phyloP scores from a whole-genome alignment of 208 protist species.

The Wallacemonas sp. region DNA sequence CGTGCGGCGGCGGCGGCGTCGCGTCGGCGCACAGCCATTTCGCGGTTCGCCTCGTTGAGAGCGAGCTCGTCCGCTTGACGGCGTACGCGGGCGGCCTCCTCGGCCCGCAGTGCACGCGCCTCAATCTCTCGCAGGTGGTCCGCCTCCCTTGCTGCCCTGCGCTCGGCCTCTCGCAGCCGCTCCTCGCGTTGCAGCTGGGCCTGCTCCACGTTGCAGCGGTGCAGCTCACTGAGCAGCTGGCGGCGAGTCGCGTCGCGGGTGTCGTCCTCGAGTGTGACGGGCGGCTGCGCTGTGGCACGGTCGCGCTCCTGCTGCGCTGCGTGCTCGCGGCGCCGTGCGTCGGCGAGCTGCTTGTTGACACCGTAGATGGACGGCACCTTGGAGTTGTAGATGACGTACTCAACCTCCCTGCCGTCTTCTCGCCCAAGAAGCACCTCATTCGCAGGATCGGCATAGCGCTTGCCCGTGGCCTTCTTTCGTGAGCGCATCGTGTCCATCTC shows the following conservation, averaged over 20 bases:
- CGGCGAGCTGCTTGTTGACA: conserved; percentile 62
- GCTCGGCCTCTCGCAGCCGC: conserved; percentile 19
- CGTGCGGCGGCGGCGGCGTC: conserved; percentile 1
- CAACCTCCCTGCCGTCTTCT: conserved; percentile 34
- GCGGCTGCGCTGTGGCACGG: not conserved
- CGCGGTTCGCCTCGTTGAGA: conserved; percentile 12
- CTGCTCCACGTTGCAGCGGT: conserved; percentile 49
- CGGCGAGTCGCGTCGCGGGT: conserved; percentile 23
- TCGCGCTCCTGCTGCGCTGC: not conserved
- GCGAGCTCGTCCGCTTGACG: not conserved
- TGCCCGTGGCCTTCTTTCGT: not conserved
- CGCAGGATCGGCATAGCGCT: conserved; percentile 46
- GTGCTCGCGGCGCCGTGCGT: conserved; percentile 30
- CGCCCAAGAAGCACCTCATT: conserved; percentile 51
- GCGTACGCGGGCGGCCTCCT: conserved; percentile 4
- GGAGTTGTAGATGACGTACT: conserved; percentile 74
- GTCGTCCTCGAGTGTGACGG: conserved; percentile 11
- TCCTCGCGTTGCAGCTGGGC: conserved; percentile 50
- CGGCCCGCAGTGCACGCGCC: conserved; percentile 19
- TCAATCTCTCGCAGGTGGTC: conserved; percentile 19
- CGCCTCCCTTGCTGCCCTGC: conserved; percentile 17
- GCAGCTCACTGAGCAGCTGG: conserved; percentile 45
- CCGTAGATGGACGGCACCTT: conserved; percentile 62
- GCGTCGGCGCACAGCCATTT: conserved; percentile 4
- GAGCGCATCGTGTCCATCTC: not conserved